Evolutionary conservation across 306 rosid species (phyloP), one percentile per base, ranked within the genome.

Genomic region (Dicorynia guianensis): DNA sequence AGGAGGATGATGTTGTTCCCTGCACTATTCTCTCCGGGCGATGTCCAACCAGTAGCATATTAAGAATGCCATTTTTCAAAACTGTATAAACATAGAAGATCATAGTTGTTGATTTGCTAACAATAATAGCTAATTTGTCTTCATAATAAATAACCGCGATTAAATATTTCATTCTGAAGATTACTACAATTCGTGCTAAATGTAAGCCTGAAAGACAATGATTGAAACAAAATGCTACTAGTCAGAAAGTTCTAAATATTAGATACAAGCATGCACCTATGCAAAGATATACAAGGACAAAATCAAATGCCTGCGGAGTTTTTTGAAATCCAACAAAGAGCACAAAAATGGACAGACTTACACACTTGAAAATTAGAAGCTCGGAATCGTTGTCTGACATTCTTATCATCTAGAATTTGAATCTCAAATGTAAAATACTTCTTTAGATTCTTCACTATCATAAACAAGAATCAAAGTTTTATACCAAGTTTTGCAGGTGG

Each of bases 311-410:
- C 50, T 11, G 46, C 60, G 57, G 36, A 74, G 59, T 34, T 55
- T 46, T 72, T 52, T 43, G 53, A 64, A 61, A 77, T 60, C 30
- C 72, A 66, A 68, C 34, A 54, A 75, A 63, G 74, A 59, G 20
- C 67, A 78, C 34, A 87, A 89, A 61, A 89, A 84, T 17, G 90
- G 93, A 80, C 85, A 82, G 79, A 92, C 99, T 95, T 92, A 95
- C 97, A 92, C 91, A 92, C 97, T 95, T 95, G 99, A 78, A 92
- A 92, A 86, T 92, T 95, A 63, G 99, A 95, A 82, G 97, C 96
- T 72, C 93, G 93, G 77, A 95, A 95, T 39, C 99, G 88, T 52
- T 97, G 89, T 62, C 93, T 79, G 79, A 95, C 99, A 85, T 92
- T 93, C 90, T 93, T 91, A 76, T 93, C 98, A 39, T 93, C 98